Evolutionary conservation across 2,329 filamentous ascomycete genomes (phyloP).

Genomic region (Nothophaeocryptopus gaeumannii): DNA sequence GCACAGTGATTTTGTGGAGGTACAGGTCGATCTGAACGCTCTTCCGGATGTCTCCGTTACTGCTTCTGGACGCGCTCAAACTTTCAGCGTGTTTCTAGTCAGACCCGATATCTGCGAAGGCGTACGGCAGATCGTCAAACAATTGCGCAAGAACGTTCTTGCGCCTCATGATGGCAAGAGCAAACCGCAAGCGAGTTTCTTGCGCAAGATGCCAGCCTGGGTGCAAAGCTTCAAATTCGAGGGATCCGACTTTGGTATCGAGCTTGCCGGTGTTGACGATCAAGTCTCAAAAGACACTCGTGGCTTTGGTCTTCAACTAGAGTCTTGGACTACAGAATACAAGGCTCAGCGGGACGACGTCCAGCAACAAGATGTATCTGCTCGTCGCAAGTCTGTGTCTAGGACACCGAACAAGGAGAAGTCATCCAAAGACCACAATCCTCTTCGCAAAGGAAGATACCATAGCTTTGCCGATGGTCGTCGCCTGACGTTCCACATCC

Average conservation of each 20-base stretch:
- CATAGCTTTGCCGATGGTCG: conserved; percentile 67
- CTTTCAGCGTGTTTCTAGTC: conserved; percentile 84
- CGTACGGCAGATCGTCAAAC: conserved; percentile 82
- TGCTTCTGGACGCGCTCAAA: conserved; percentile 75
- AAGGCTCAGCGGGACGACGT: conserved; percentile 68
- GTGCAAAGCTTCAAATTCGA: conserved; percentile 79
- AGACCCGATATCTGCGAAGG: conserved; percentile 90
- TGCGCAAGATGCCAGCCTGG: conserved; percentile 80
- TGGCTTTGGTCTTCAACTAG: conserved; percentile 80
- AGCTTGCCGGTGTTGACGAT: conserved; percentile 83
- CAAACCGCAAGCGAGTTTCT: conserved; percentile 58
- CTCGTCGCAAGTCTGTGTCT: conserved; percentile 71
- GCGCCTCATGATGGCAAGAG: conserved; percentile 44
- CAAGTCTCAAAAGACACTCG: conserved; percentile 77
- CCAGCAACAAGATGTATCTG: conserved; percentile 25
- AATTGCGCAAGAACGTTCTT: conserved; percentile 70
- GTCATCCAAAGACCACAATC: conserved; percentile 26
- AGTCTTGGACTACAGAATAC: conserved; percentile 86
- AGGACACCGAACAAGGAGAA: conserved; percentile 53
- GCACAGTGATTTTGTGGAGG: conserved; percentile 80
- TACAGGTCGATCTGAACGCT: conserved; percentile 81
- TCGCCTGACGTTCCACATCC: conserved; percentile 73
- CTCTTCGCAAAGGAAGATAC: conserved; percentile 52
- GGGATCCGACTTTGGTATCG: conserved; percentile 82
- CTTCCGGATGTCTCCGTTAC: conserved; percentile 82